Evolutionary conservation across 345 rosid species (phyloP), one percentile per base, ranked within the genome.

Genomic region (Ceriops zippeliana): DNA sequence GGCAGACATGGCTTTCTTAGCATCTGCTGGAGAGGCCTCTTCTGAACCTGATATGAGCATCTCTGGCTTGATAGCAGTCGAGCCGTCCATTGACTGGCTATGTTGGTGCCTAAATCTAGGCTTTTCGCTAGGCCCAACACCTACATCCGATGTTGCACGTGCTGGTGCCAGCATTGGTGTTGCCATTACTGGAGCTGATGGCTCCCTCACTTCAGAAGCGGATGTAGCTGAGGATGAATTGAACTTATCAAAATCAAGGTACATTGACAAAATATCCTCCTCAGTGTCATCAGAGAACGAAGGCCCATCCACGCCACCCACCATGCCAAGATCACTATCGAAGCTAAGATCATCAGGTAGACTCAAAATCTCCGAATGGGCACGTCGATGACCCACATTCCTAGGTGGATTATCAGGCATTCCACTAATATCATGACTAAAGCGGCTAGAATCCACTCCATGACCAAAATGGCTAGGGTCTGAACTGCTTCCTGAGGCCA

Each of bases 21-120:
- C 52, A 78, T 92, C 96, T 53, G 80, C 79, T 0, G 66, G 20
- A 27, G 87, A 76, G 17, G 56, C 81, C 21, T 87, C 98, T 42
- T 90, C 95, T 7, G 87, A 80, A 64, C 86, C 89, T 1, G 89
- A 82, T 71, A 87, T 75, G 31, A 92, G 95, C 95, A 96, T 89
- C 75, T 92, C 98, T 30, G 90, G 87, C 78, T 83, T 84, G 52
- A 90, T 82, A 68, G 77, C 85, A 10, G 86, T 79, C 0, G 96
- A 89, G 7, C 96, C 98, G 76, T 92, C 98, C 96, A 92, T 87
- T 30, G 98, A 92, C 52, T 79, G 97, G 79, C 98, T 90, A 31
- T 92, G 90, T 46, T 92, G 98, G 72, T 96, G 99, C 85, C 97
- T 90, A 63, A 89, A 72, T 76, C 92, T 89, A n/a, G 95, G 92